A percentile compares a stretch with the other conserved stretches of the same genome.
phyloP scores from a whole-genome alignment of 352 stramenopile genomes.

The Pythium brachiatum region DNA sequence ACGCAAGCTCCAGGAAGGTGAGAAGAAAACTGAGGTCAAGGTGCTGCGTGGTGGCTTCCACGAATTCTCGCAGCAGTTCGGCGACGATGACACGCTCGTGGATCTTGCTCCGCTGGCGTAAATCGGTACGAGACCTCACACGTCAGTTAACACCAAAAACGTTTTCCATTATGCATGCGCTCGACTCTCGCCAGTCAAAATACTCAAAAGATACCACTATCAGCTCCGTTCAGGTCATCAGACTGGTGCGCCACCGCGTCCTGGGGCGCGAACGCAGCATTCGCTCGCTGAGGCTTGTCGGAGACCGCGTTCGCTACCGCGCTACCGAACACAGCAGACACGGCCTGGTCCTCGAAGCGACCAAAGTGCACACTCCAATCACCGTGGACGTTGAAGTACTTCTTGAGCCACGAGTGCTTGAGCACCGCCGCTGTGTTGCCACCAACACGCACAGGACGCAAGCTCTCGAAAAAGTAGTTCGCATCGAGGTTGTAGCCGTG shows the following conservation, averaged over 20 bases:
- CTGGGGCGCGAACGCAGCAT: neutral
- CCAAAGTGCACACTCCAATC: constrained; percentile 83
- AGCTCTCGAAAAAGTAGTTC: constrained; percentile 74
- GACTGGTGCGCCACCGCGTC: constrained; percentile 7
- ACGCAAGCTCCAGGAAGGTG: neutral
- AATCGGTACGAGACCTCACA: too few relatives aligned
- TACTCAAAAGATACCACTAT: constrained; percentile 20
- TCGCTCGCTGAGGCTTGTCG: constrained; percentile 17
- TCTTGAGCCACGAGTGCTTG: constrained; percentile 64
- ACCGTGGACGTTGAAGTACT: constrained; percentile 86
- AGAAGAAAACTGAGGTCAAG: constrained; percentile 14
- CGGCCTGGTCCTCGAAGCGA: constrained; percentile 19
- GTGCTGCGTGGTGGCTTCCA: constrained; percentile 22
- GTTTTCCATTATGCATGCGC: neutral
- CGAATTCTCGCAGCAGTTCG: constrained; percentile 19
- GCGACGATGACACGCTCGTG: constrained; percentile 17
- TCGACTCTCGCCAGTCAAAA: neutral
- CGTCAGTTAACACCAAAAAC: neutral
- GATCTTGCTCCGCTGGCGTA: constrained; percentile 6
- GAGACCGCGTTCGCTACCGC: neutral
- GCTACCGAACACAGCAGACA: neutral
- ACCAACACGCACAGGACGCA: constrained; percentile 74
- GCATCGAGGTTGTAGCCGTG: constrained; percentile 70
- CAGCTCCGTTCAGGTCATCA: constrained; percentile 17
- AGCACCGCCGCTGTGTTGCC: constrained; percentile 87